phyloP scores from a whole-genome alignment of 768 basidiomycete genomes.

The Kockovaella imperatae region DNA sequence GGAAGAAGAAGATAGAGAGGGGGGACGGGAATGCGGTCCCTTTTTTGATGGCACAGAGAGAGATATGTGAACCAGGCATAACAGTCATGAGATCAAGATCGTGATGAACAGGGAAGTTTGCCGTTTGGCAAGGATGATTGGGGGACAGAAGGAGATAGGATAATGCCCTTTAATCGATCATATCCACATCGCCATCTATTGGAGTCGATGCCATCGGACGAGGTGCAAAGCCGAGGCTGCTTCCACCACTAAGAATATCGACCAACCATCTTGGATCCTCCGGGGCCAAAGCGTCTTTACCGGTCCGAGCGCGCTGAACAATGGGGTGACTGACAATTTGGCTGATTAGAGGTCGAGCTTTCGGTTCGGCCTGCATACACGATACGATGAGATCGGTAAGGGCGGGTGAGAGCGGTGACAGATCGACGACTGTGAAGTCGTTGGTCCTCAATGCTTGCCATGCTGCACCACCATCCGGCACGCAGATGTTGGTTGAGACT shows the following conservation, averaged over 20 bases:
- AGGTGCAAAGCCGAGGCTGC: too few species aligned
- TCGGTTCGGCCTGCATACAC: constrained; percentile 36
- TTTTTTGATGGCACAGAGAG: too few species aligned
- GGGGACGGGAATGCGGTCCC: too few species aligned
- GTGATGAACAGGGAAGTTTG: too few species aligned
- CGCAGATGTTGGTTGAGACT: constrained; percentile 88
- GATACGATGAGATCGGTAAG: constrained; percentile 39
- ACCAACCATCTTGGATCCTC: constrained; percentile 37
- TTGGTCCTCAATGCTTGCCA: constrained; percentile 90
- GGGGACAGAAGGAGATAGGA: too few species aligned
- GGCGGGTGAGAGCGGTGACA: constrained; percentile 40
- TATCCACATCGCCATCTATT: too few species aligned
- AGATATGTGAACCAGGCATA: too few species aligned
- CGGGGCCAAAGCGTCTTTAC: constrained; percentile 36
- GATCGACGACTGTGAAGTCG: constrained; percentile 62
- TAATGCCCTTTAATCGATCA: too few species aligned
- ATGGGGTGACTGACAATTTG: constrained; percentile 38
- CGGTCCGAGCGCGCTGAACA: constrained; percentile 26
- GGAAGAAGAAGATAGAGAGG: too few species aligned
- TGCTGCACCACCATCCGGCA: constrained; percentile 86
- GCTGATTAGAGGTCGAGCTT: constrained; percentile 19
- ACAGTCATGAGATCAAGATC: too few species aligned
- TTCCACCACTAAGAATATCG: constrained; percentile 34
- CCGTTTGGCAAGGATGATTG: too few species aligned
- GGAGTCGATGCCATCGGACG: too few species aligned